These are phyloP conservation scores for Sphaerulina musiva DNA, from an alignment of 2,329 filamentous ascomycete genomes.

Conservation along the genomic window DNA sequence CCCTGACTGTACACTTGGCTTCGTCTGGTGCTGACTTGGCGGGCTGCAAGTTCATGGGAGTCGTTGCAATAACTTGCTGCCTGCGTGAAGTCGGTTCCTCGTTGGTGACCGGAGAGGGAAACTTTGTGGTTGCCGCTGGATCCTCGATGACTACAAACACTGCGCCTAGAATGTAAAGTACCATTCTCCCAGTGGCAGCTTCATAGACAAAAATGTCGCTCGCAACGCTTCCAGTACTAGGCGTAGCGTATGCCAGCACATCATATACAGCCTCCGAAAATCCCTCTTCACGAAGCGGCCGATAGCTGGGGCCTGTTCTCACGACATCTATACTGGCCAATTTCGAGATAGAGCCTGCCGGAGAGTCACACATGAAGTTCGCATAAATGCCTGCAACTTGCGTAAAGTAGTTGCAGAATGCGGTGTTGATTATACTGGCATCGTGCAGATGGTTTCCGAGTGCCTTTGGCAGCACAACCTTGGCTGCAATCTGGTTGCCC, in stretches of 20 bases:
- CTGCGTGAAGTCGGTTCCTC: not conserved
- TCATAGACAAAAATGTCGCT: slow-evolving; percentile 10
- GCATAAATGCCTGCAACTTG: slow-evolving; percentile 3
- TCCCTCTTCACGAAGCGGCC: not conserved
- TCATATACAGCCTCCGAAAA: not conserved
- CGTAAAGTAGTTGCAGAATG: slow-evolving; percentile 2
- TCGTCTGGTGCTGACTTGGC: not conserved
- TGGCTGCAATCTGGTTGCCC: not conserved
- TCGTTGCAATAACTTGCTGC: not conserved
- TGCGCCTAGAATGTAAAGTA: slow-evolving; percentile 4
- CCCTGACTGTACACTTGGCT: not conserved
- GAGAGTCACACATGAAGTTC: not conserved
- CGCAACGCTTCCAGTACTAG: not conserved
- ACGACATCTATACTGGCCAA: not conserved
- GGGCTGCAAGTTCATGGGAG: not conserved
- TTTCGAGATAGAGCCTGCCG: not conserved
- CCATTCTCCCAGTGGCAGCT: not conserved
- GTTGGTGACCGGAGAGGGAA: not conserved
- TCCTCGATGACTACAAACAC: not conserved
- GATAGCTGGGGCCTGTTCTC: not conserved
- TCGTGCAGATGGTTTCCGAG: not conserved
- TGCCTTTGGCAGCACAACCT: slow-evolving; percentile 2
- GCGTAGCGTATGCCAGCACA: slow-evolving; percentile 3
- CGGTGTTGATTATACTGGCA: slow-evolving; percentile 1
- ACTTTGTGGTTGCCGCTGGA: not conserved